phyloP scores from a whole-genome alignment of 352 stramenopile genomes.

The Pythium guiyangense region DNA sequence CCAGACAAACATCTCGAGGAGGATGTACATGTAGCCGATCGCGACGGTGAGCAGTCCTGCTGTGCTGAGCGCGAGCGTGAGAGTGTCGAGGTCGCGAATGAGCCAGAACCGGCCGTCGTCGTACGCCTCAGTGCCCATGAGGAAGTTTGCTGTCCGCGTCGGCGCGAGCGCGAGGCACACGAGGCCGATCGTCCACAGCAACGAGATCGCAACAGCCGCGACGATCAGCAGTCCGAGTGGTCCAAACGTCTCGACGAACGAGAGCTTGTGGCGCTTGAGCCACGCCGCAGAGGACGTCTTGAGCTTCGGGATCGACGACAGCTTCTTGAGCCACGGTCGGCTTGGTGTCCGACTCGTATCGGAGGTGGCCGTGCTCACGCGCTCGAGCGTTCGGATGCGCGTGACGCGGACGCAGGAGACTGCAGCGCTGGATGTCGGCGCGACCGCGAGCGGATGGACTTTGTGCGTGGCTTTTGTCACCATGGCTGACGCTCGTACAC shows the following conservation, averaged over 20 bases:
- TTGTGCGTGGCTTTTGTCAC: background rate
- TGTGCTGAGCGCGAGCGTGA: slow-evolving; percentile 11
- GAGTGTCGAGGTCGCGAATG: slow-evolving; percentile 14
- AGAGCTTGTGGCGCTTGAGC: background rate
- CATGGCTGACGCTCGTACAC: too few relatives aligned
- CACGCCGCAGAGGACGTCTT: too few relatives aligned
- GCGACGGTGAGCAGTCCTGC: slow-evolving; percentile 12
- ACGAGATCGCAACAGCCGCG: slow-evolving; percentile 13
- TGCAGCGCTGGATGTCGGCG: too few relatives aligned
- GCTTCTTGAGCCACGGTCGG: background rate
- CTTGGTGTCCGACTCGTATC: background rate
- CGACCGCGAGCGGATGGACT: background rate
- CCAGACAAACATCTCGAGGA: slow-evolving; percentile 22
- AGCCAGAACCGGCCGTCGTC: slow-evolving; percentile 51
- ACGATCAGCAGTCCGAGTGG: slow-evolving; percentile 15
- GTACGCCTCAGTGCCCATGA: slow-evolving; percentile 42
- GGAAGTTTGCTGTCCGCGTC: slow-evolving; percentile 30
- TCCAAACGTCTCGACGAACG: slow-evolving; percentile 20
- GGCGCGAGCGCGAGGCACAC: slow-evolving; percentile 21
- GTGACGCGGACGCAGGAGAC: too few relatives aligned
- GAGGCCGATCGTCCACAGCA: slow-evolving; percentile 29
- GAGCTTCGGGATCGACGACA: background rate
- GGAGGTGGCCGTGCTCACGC: background rate
- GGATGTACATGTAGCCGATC: slow-evolving; percentile 17
- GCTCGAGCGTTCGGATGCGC: too few relatives aligned